Percentiles rank a stretch among this genome's conserved stretches.
Evolutionary conservation across 805 yeast species (phyloP).

Genomic region (Sugiyamaella americana): DNA sequence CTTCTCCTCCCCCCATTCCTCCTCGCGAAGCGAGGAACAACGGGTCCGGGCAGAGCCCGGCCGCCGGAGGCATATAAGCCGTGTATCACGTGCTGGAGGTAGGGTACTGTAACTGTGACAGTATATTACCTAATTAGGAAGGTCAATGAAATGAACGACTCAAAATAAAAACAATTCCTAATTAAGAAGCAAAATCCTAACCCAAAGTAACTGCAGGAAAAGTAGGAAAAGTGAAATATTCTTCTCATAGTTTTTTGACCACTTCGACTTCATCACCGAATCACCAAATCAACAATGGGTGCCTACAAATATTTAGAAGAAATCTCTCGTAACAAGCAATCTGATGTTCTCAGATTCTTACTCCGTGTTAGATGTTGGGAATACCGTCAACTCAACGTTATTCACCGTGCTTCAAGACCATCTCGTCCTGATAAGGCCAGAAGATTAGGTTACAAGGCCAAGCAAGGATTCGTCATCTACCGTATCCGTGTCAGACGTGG

Average conservation of each 20-base stretch:
- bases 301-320: slow-evolving; percentile 99
- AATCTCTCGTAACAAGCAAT: slow-evolving; percentile 99
- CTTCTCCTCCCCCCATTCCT: too few species aligned
- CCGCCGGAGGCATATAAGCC: too few species aligned
- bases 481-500: slow-evolving; percentile 99
- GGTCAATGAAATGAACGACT: background rate
- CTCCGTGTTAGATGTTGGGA: slow-evolving; percentile 99
- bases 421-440: slow-evolving; percentile 99
- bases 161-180: background rate
- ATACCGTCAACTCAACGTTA: slow-evolving; percentile 97
- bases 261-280: slow-evolving; percentile 4
- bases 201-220: background rate
- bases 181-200: background rate
- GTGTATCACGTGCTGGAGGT: too few species aligned
- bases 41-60: too few species aligned
- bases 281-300: slow-evolving; percentile 57
- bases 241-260: too few species aligned
- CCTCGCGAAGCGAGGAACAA: too few species aligned
- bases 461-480: slow-evolving; percentile 99
- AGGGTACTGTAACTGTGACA: too few species aligned
- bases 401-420: slow-evolving; percentile 98
- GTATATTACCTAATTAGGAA: slow-evolving; percentile 3
- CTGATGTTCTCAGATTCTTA: slow-evolving; percentile 98
- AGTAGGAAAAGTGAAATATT: background rate
- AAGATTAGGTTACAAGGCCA: slow-evolving; percentile 99